A percentile compares a stretch with the other conserved stretches of the same genome.
Conservation (phyloP, 108 stramenopile species). For the Epipyxis sp. region DNA sequence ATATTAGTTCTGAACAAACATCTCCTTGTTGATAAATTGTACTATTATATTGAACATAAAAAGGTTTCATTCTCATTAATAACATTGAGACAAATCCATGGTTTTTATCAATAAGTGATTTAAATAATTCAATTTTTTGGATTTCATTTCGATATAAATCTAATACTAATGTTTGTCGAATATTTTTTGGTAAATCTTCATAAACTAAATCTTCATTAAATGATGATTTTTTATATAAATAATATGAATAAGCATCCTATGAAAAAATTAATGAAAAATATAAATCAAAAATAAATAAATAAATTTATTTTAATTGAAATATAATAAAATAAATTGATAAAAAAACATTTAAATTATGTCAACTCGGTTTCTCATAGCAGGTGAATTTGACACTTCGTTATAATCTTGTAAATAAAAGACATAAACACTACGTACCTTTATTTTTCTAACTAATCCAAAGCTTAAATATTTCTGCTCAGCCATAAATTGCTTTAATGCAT, state of each 20-base stretch:
- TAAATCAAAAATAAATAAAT: too few species aligned
- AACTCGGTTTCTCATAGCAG: too few species aligned
- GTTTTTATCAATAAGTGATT: background rate
- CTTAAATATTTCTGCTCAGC: too few species aligned
- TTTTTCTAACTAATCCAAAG: too few species aligned
- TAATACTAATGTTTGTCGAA: background rate
- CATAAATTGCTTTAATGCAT: conserved; percentile 21
- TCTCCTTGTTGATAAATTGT: background rate
- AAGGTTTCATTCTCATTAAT: background rate
- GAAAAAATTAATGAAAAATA: too few species aligned
- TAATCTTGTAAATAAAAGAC: too few species aligned
- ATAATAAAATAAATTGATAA: too few species aligned
- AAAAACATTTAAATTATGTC: too few species aligned
- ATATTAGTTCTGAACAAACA: background rate
- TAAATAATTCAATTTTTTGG: background rate
- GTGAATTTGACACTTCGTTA: too few species aligned
- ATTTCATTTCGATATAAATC: background rate
- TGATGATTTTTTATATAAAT: background rate
- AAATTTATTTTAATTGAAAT: too few species aligned
- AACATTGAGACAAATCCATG: background rate
- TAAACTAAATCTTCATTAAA: background rate
- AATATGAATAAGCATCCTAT: background rate
- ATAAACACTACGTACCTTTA: too few species aligned
- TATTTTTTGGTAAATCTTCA: background rate
- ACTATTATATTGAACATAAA: background rate